Evolutionary conservation across 305 asterid species (phyloP), one percentile per base, ranked within the genome.

Genomic region (Ilex paraguariensis): DNA sequence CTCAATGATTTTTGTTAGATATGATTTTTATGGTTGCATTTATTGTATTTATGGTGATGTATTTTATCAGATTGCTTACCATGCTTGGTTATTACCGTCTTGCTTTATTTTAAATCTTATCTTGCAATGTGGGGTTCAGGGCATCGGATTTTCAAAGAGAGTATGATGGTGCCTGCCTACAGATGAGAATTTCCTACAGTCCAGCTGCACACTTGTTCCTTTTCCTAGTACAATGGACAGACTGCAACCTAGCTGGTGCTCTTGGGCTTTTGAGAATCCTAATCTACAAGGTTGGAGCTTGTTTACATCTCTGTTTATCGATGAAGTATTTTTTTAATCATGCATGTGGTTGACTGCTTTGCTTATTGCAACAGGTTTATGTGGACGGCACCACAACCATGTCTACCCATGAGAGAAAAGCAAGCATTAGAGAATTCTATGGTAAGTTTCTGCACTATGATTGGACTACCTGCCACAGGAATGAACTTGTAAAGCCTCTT

Each of bases 321-420:
- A 60, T 10, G 16, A 33, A 39, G 33, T 52, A 7, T 54, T 56
- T 9, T 32, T 6, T 39, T 15, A 10, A 28, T 2, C 57, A 54
- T 46, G 31, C 49, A 21, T 13, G 45, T 10, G 12, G 14, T 44
- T 61, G 30, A 31, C 17, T 12, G 63, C 66, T 33, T 62, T 56
- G 54, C 68, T 67, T 57, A 17, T 67, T 60, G 49, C 62, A 16
- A 16, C 72, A 93, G 98, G 98, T 92, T 42, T 93, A 90, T 52
- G 96, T 82, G 62, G 98, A 93, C 70, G 98, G 98, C 73, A 85
- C 97, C 75, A 93, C 97, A 63, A 90, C 97, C 28, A 87, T 93
- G 98, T 79, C 91, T 30, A 81, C 87, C 66, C 94, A 93, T 66
- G 98, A 93, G 81, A 85, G 97, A 69, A 93, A 90, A 73, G 95